These are phyloP conservation scores for Pholiota microspora DNA, from an alignment of 768 basidiomycete genomes.

Conservation along the genomic window DNA sequence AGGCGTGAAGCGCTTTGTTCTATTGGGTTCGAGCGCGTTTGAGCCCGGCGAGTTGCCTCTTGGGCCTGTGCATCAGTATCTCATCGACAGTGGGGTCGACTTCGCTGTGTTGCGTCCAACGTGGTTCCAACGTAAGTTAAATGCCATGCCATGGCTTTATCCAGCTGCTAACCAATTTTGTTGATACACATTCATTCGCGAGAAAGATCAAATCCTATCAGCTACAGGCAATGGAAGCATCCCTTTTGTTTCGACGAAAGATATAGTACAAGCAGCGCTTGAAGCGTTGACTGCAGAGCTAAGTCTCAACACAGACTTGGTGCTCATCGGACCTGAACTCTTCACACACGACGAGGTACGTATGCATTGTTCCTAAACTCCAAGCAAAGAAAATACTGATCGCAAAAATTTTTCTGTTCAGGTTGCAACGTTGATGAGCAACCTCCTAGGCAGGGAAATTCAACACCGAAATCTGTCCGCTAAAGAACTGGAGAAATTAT, in stretches of 20 bases:
- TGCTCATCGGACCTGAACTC: conserved; percentile 27
- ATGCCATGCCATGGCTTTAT: not conserved
- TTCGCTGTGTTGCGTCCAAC: conserved; percentile 24
- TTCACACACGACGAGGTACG: conserved; percentile 24
- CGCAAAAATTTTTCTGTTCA: not conserved
- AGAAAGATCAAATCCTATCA: conserved; percentile 16
- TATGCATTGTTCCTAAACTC: not conserved
- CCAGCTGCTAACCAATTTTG: conserved; percentile 6
- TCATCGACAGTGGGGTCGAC: conserved; percentile 17
- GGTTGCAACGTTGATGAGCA: conserved; percentile 13
- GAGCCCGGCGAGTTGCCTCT: conserved; percentile 3
- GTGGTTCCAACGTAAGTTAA: conserved; percentile 21
- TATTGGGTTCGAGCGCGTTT: conserved; percentile 21
- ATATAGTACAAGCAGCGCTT: conserved; percentile 26
- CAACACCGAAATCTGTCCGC: conserved; percentile 10
- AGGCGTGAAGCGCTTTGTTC: conserved; percentile 30
- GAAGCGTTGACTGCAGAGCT: conserved; percentile 20
- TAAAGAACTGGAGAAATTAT: conserved; percentile 8
- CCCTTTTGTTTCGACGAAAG: conserved; percentile 24
- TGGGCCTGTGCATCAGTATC: conserved; percentile 23
- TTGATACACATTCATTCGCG: conserved; percentile 3
- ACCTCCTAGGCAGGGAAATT: conserved; percentile 17
- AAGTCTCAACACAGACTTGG: conserved; percentile 9
- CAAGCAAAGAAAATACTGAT: too few relatives aligned
- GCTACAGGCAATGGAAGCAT: conserved; percentile 18